phyloP scores from a whole-genome alignment of 768 basidiomycete species.

The Suillus bovinus region DNA sequence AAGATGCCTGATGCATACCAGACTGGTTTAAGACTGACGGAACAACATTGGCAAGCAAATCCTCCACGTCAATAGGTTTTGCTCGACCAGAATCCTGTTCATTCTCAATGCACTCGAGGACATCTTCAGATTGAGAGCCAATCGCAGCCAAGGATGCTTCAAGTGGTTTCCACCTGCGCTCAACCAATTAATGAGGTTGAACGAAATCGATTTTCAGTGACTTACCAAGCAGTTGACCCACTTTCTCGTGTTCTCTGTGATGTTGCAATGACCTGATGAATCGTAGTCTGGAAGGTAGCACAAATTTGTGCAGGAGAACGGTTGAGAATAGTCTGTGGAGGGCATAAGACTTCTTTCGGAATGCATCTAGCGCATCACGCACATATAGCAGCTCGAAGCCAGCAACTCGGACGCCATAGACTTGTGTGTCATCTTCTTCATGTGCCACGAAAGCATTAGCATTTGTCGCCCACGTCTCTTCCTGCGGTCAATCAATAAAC shows the following conservation, averaged over 20 bases:
- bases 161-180: conserved; percentile 83
- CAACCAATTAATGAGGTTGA: conserved; percentile 3
- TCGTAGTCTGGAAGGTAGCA: conserved; percentile 50
- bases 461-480: conserved; percentile 87
- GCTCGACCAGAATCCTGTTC: conserved; percentile 62
- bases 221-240: conserved; percentile 66
- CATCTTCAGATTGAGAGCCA: conserved; percentile 76
- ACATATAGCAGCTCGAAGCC: conserved; percentile 85
- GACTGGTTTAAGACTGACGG: conserved; percentile 71
- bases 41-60: conserved; percentile 74
- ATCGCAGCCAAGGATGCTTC: conserved; percentile 83
- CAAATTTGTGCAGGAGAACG: conserved; percentile 51
- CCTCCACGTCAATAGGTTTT: conserved; percentile 76
- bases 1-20: conserved; percentile 46
- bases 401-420: conserved; percentile 81
- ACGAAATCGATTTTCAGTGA: conserved; percentile 7
- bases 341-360: conserved; percentile 4
- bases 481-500: conserved; percentile 46
- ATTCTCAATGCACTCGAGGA: conserved; percentile 77
- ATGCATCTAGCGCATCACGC: conserved; percentile 14
- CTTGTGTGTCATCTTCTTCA: conserved; percentile 88
- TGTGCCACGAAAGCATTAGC: conserved; percentile 93
- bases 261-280: conserved; percentile 55
- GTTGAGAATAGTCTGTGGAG: conserved; percentile 56
- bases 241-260: conserved; percentile 56